phyloP scores from a whole-genome alignment of 169 alveolate genomes.

The Plasmodium yoelii region DNA sequence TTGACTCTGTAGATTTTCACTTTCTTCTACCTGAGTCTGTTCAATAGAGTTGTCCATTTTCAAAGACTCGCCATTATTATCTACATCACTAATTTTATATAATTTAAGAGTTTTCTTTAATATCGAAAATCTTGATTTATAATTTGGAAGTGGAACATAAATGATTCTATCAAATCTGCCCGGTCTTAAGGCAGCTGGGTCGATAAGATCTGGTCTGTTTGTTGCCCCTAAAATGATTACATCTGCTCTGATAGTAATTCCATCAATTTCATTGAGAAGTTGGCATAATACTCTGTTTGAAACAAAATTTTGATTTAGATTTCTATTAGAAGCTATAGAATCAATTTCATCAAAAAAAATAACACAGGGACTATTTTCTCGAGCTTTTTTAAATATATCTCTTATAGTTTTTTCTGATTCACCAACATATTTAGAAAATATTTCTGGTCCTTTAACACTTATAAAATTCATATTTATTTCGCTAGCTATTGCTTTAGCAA shows the following conservation, averaged over 20 bases:
- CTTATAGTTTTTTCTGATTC: slow-evolving; percentile 98
- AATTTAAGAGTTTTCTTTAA: slow-evolving; percentile 84
- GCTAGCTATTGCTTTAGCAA: slow-evolving; percentile 99
- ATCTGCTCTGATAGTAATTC: slow-evolving; percentile 90
- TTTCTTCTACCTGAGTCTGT: background rate
- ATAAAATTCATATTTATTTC: slow-evolving; percentile 97
- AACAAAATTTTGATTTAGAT: slow-evolving; percentile 84
- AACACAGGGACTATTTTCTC: slow-evolving; percentile 97
- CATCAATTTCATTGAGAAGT: slow-evolving; percentile 99
- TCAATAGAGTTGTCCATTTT: background rate
- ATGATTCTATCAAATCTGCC: slow-evolving; percentile 99
- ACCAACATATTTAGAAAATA: slow-evolving; percentile 99
- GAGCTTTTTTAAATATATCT: slow-evolving; percentile 96
- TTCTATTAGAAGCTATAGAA: slow-evolving; percentile 88
- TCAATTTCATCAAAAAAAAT: slow-evolving; percentile 99
- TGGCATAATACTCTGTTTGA: slow-evolving; percentile 97
- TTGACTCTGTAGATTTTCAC: background rate
- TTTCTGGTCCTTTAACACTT: slow-evolving; percentile 99
- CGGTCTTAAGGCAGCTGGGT: slow-evolving; percentile 98
- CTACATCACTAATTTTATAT: slow-evolving; percentile 39
- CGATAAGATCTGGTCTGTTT: slow-evolving; percentile 97
- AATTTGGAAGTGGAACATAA: slow-evolving; percentile 98
- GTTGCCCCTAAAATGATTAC: slow-evolving; percentile 99
- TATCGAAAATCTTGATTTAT: slow-evolving; percentile 93
- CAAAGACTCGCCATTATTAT: background rate